phyloP scores from a whole-genome alignment of 139 green algal species.

The Trebouxia sp. region DNA sequence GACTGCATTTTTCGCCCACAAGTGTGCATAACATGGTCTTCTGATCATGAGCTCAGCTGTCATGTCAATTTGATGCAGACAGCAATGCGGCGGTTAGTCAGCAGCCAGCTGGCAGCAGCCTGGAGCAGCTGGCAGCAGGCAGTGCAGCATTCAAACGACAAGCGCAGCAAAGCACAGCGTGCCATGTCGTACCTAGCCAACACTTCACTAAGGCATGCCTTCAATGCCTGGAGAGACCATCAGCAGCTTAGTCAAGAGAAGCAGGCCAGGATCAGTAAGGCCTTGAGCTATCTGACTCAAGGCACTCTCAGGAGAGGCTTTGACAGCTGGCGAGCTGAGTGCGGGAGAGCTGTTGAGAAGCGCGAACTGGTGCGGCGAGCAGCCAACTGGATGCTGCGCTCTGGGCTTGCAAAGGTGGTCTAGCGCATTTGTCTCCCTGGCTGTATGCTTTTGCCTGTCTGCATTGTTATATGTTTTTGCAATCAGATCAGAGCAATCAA shows the following conservation, averaged over 20 bases:
- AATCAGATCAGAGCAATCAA: too few relatives aligned
- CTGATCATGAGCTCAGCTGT: too few relatives aligned
- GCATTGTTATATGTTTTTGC: too few relatives aligned
- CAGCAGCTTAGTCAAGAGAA: not conserved
- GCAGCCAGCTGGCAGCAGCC: slow-evolving; percentile 13
- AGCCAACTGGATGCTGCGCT: slow-evolving; percentile 10
- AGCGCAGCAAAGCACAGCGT: slow-evolving; percentile 2
- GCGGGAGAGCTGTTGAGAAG: not conserved
- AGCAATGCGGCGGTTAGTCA: not conserved
- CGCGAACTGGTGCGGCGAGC: slow-evolving; percentile 4
- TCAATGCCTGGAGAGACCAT: not conserved
- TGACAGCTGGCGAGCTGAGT: not conserved
- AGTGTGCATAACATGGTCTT: too few relatives aligned
- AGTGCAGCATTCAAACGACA: not conserved
- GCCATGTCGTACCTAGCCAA: slow-evolving; percentile 10
- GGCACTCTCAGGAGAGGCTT: not conserved
- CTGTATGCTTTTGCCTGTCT: too few relatives aligned
- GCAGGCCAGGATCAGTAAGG: not conserved
- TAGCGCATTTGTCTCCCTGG: too few relatives aligned
- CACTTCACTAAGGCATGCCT: not conserved
- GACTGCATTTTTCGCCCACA: too few relatives aligned
- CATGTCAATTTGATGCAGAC: slow-evolving; percentile 17
- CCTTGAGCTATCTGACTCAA: not conserved
- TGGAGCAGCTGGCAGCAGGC: slow-evolving; percentile 1
- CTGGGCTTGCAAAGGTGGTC: not conserved